phyloP scores from a whole-genome alignment of 2,329 filamentous ascomycete species.

The Penicillium aurantiogriseum region DNA sequence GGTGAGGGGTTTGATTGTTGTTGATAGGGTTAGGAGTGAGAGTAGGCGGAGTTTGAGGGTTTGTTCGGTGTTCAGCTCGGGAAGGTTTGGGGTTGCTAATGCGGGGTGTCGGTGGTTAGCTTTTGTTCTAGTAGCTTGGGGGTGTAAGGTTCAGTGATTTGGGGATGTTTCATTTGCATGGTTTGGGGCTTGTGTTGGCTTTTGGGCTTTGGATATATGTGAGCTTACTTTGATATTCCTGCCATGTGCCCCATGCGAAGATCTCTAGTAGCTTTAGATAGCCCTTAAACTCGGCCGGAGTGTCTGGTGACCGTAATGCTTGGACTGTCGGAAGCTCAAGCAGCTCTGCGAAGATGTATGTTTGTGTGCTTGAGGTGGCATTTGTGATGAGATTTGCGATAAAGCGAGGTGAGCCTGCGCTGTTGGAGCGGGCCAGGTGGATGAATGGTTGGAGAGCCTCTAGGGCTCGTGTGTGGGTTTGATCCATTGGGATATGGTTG shows the following conservation, averaged over 20 bases:
- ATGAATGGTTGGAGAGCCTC: slow-evolving; percentile 78
- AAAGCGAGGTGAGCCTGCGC: slow-evolving; percentile 67
- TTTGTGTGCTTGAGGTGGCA: slow-evolving; percentile 85
- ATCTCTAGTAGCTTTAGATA: slow-evolving; percentile 75
- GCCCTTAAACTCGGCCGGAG: slow-evolving; percentile 59
- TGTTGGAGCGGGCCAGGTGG: slow-evolving; percentile 80
- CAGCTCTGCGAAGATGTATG: slow-evolving; percentile 93
- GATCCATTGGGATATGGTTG: slow-evolving; percentile 40
- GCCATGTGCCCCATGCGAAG: slow-evolving; percentile 90
- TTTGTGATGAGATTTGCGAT: slow-evolving; percentile 82
- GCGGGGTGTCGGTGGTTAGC: slow-evolving; percentile 4
- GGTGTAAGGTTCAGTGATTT: not conserved
- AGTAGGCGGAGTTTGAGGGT: slow-evolving; percentile 84
- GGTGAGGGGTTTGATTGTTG: slow-evolving; percentile 64
- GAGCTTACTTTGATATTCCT: slow-evolving; percentile 63
- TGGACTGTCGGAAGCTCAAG: slow-evolving; percentile 77
- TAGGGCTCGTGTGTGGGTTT: slow-evolving; percentile 52
- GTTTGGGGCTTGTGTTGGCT: not conserved
- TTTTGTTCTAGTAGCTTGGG: not conserved
- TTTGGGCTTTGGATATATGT: slow-evolving; percentile 9
- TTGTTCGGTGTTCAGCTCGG: slow-evolving; percentile 70
- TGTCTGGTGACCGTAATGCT: slow-evolving; percentile 56
- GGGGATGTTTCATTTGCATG: not conserved
- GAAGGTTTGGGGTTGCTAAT: slow-evolving; percentile 58
- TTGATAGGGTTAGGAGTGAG: slow-evolving; percentile 77